Evolutionary conservation across 2,329 filamentous ascomycete genomes (phyloP), one percentile per base, ranked within the genome.

Genomic region (Aspergillus carbonarius): DNA sequence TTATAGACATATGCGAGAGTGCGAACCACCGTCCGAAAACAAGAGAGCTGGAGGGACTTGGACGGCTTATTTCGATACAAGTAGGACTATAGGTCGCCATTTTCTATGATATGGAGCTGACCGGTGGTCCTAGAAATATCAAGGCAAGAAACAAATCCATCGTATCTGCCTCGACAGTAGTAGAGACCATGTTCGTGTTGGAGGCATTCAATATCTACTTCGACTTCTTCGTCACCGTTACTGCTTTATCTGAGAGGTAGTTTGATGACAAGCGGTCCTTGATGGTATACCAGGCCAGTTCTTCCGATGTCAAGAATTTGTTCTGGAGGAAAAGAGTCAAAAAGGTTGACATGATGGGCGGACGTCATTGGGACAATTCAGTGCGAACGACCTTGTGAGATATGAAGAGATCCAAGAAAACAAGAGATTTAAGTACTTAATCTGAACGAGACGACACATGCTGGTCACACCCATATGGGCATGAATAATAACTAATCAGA

Each of bases 1-100:
- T 58, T 54, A 60, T 66, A 62, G 18, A 67, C 61, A 40, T 62
- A 48, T 32, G 37, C 35, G 18, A 66, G 59, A 8, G 59, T 52
- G n/a, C 47, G 54, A 25, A 63, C 64, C 64, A 68, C 63, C 23
- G 52, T 23, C 15, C 60, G 59, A 48, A 67, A 62, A 62, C 64
- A 68, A 20, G 54, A 40, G 32, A 56, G 53, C 17, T 59, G 53
- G 17, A 60, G 53, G 17, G 39, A 18, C 13, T 42, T 52, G 20
- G 57, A 27, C 10, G 47, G 47, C 34, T 46, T 27, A 35, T 56
- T 52, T 48, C 40, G 47, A n/a, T 15, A 15, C 10, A 53, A 27
- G 18, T 60, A 60, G 10, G 48, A 40, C 49, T 47, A 40, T 34
- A 56, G 47, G 18, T 56, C 57, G 1, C 57, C 53, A n/a, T 60